Conservation (phyloP, 495 filamentous ascomycete genomes). For the Aspergillus sclerotioniger region DNA sequence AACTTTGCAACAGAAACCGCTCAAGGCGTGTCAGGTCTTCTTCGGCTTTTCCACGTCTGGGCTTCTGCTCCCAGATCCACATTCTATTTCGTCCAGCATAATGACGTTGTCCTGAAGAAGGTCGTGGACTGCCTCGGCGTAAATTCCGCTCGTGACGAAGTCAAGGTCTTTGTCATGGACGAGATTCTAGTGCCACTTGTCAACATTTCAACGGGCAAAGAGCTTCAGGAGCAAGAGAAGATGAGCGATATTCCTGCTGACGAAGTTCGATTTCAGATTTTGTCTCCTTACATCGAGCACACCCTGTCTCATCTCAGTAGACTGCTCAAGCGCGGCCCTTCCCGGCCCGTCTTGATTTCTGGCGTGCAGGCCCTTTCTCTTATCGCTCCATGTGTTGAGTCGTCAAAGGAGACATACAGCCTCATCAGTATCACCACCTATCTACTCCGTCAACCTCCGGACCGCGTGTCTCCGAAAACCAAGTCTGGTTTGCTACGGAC, state of each 20-base stretch:
- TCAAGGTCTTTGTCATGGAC: slow-evolving; percentile 76
- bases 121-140: slow-evolving; percentile 69
- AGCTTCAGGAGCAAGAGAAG: slow-evolving; percentile 43
- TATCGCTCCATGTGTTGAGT: slow-evolving; percentile 70
- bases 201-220: slow-evolving; percentile 48
- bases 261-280: slow-evolving; percentile 58
- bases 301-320: slow-evolving; percentile 65
- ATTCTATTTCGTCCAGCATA: slow-evolving; percentile 63
- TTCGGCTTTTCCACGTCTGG: slow-evolving; percentile 81
- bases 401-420: slow-evolving; percentile 64
- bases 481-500: slow-evolving; percentile 77
- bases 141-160: slow-evolving; percentile 79
- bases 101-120: slow-evolving; percentile 61
- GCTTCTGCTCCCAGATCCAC: slow-evolving; percentile 62
- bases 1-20: slow-evolving; percentile 84
- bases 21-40: slow-evolving; percentile 78
- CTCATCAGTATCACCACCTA: slow-evolving; percentile 74
- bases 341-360: slow-evolving; percentile 70
- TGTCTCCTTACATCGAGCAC: slow-evolving; percentile 66
- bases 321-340: slow-evolving; percentile 68
- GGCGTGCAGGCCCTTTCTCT: slow-evolving; percentile 74
- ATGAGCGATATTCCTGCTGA: slow-evolving; percentile 49
- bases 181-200: slow-evolving; percentile 65
- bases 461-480: slow-evolving; percentile 74
- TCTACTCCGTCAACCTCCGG: slow-evolving; percentile 78